Conservation (phyloP, 1,139 yeast species). For the Suzukiozyma palmioleophila region DNA sequence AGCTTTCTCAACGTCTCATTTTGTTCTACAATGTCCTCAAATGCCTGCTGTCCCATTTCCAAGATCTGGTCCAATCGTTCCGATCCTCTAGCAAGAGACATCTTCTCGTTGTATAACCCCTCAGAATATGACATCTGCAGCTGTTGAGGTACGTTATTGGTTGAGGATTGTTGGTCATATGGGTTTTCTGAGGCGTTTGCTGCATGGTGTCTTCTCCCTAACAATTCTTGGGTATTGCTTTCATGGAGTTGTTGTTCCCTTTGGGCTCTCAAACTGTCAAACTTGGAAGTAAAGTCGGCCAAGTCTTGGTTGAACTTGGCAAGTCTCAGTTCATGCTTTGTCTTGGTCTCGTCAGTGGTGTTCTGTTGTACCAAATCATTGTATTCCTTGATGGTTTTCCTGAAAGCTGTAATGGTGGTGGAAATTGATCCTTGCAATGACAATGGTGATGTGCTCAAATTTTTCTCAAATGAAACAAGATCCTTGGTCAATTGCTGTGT, state of each 20-base stretch:
- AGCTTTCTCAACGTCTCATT: constrained; percentile 65
- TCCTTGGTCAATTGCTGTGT: constrained; percentile 70
- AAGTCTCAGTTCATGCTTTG: constrained; percentile 63
- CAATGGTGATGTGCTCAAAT: constrained; percentile 65
- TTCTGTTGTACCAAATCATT: constrained; percentile 61
- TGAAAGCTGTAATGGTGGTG: constrained; percentile 72
- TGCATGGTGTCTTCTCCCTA: constrained; percentile 46
- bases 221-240: constrained; percentile 52
- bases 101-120: constrained; percentile 66
- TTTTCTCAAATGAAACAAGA: constrained; percentile 59
- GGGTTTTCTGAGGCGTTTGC: constrained; percentile 54
- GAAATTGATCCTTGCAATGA: constrained; percentile 81
- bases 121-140: constrained; percentile 46
- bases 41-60: constrained; percentile 83
- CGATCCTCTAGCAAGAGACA: constrained; percentile 64
- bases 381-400: constrained; percentile 76
- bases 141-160: background rate
- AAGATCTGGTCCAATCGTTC: constrained; percentile 83
- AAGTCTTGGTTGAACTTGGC: constrained; percentile 59
- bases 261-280: constrained; percentile 57
- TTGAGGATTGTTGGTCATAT: constrained; percentile 32
- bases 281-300: constrained; percentile 50
- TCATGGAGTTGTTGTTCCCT: constrained; percentile 60
- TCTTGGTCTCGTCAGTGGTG: constrained; percentile 48
- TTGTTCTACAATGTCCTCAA: constrained; percentile 84